Evolutionary conservation across 768 basidiomycete species (phyloP).

Genomic region (Psilocybe azurescens): DNA sequence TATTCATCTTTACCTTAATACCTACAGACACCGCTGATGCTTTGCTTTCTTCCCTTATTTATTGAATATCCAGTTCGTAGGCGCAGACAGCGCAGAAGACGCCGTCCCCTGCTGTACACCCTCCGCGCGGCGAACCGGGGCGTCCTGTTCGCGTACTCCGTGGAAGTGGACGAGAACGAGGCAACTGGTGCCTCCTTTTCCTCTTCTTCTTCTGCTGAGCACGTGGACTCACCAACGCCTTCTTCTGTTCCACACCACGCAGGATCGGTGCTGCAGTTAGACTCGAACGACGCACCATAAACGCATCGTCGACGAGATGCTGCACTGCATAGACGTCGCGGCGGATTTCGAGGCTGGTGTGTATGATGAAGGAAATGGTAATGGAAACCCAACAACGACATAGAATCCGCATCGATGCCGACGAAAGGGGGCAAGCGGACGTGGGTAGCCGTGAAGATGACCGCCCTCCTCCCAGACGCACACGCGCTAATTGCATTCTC

Average conservation of each 20-base stretch:
- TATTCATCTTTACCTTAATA: too few species aligned
- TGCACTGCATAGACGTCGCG: constrained; percentile 76
- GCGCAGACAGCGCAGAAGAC: constrained; percentile 79
- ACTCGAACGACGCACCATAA: constrained; percentile 44
- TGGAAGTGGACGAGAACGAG: constrained; percentile 76
- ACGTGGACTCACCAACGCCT: constrained; percentile 19
- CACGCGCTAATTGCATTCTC: constrained; percentile 68
- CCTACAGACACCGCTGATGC: background rate
- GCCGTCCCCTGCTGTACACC: constrained; percentile 62
- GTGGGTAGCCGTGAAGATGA: constrained; percentile 90
- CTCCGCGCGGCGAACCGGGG: constrained; percentile 77
- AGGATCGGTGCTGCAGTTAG: constrained; percentile 5
- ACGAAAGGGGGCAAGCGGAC: constrained; percentile 54
- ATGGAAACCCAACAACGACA: background rate
- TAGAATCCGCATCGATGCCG: background rate
- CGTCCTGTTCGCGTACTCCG: constrained; percentile 80
- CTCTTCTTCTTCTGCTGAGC: constrained; percentile 20
- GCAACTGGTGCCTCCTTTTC: constrained; percentile 39
- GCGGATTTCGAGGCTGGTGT: constrained; percentile 77
- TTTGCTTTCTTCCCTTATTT: background rate
- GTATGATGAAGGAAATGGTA: constrained; percentile 14
- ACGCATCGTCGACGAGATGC: constrained; percentile 74
- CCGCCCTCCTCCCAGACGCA: constrained; percentile 71
- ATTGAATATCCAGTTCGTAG: constrained; percentile 71
- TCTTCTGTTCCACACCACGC: constrained; percentile 1